Evolutionary conservation across 2,329 filamentous ascomycete species (phyloP), one percentile per base, ranked within the genome.

Genomic region (Aspergillus amoenus): DNA sequence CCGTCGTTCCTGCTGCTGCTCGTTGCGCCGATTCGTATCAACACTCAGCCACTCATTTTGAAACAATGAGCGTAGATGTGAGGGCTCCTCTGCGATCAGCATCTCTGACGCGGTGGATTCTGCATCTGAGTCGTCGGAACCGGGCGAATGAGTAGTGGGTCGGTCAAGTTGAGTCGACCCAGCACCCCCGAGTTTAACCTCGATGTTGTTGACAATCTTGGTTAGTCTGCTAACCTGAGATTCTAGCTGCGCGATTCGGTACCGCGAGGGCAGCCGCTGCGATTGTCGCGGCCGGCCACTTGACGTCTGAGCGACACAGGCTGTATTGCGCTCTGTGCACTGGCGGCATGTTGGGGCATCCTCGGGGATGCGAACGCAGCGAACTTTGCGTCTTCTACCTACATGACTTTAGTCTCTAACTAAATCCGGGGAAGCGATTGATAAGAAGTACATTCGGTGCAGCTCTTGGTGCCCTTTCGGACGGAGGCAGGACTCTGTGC

Each of bases 31-130:
- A 12, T 37, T 18, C 2, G 55, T 46, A 32, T 63, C 59, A 7
- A 58, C 57, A n/a, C 57, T 64, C 4, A 64, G 42, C 57, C 59
- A 63, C 32, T 64, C 59, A 41, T 64, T 64, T 17, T 64, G 59
- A 18, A 64, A 64, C 5, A 64, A 57, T 8, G 61, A 59, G 3
- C 57, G 61, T 22, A 64, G 24, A 22, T 63, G 59, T 0, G 59
- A 55, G 7, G 59, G 55, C 12, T 59, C 52, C 7, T 61, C 55
- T 6, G 59, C 45, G 22, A 54, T 45, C 4, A 58, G 42, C 4
- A 58, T 52, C 39, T 64, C 62, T 13, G 59, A 63, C 12, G 21
- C 55, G 30, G 50, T 60, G 17, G 48, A 56, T 21, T 64, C 61
- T 3, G 17, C 50, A 11, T 58, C 61, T 3, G 59, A 58, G 18